These are phyloP conservation scores for Penicillium capsulatum DNA, from an alignment of 2,329 filamentous ascomycete genomes.

Conservation along the genomic window DNA sequence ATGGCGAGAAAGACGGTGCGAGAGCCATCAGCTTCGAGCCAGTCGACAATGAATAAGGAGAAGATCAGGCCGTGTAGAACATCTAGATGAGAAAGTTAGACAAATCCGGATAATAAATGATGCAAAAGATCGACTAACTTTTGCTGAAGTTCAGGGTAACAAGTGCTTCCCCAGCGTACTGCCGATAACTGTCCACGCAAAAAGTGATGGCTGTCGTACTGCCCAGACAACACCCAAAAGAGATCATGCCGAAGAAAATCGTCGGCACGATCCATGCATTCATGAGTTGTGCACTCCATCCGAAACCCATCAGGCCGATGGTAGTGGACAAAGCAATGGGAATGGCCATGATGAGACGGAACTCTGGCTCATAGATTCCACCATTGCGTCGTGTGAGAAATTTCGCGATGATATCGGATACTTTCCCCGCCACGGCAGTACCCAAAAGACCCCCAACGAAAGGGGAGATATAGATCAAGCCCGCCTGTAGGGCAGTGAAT, in stretches of 20 bases:
- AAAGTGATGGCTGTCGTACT: constrained; percentile 92
- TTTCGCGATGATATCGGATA: constrained; percentile 80
- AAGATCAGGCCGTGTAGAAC: constrained; percentile 87
- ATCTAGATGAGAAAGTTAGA: constrained; percentile 43
- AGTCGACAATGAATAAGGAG: constrained; percentile 78
- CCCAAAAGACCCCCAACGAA: constrained; percentile 85
- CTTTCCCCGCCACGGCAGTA: constrained; percentile 83
- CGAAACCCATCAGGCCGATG: constrained; percentile 88
- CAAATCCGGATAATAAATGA: background rate
- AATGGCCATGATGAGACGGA: constrained; percentile 79
- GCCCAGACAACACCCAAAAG: constrained; percentile 85
- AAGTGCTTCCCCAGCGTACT: constrained; percentile 89
- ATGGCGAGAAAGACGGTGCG: constrained; percentile 77
- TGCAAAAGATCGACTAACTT: constrained; percentile 47
- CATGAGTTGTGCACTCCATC: constrained; percentile 76
- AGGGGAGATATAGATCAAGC: constrained; percentile 82
- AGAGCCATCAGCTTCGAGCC: constrained; percentile 71
- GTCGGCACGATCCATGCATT: constrained; percentile 90
- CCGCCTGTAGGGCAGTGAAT: constrained; percentile 75
- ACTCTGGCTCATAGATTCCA: constrained; percentile 94
- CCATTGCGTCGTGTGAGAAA: constrained; percentile 79
- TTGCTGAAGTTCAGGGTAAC: constrained; percentile 94
- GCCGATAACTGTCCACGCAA: constrained; percentile 85
- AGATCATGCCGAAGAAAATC: constrained; percentile 85
- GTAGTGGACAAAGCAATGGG: constrained; percentile 75